Base-by-base conservation (phyloP, 139 green algal genomes). In the Tetradesmus lagerheimii region DNA sequence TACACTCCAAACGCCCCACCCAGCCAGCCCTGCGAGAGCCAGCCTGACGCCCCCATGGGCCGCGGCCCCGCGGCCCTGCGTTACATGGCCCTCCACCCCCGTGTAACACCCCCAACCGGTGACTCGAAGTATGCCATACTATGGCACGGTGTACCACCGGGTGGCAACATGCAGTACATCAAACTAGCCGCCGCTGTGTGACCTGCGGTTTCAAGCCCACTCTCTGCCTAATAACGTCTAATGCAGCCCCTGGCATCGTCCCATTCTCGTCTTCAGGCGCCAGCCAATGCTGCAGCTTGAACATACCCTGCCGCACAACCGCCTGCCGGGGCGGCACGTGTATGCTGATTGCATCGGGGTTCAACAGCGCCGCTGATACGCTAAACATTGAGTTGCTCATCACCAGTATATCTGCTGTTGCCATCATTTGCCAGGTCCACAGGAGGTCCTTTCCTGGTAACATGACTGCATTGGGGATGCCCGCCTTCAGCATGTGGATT, bases 371-470 rank as follows among this genome's bases (percentile, higher is more conserved):
- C n/a, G 79, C 79, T 67, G 79, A 85, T 15, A 85, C 18, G 41
- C 79, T 85, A 25, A 85, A 85, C 41, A 85, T 64, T 6, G 79
- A 85, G 41, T 85, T 85, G 41, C 43, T 85, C 79, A 85, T 85
- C 25, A 85, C 79, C 11, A 85, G 31, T 5, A 85, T 66, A 25
- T 85, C 41, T 27, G 79, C 79, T 27, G 79, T 85, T 9, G 79
- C 41, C 79, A 85, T 85, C 79, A 85, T 85, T 20, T 85, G 79
- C 79, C 79, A 85, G 27, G 79, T 85, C 79, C 79, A 85, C 43
- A 85, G 41, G 2, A 85, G 16, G n/a, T 85, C 79, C n/a, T 47
- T 85, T 66, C 47, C 47, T 2, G 47, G n/a, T n/a, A 86, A 50
- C 81, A 86, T n/a, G 12, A 86, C 81, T 25, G 47, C 81, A 31